Conservation (phyloP, 108 stramenopile species). For the Aurantiochytrium sp. region DNA sequence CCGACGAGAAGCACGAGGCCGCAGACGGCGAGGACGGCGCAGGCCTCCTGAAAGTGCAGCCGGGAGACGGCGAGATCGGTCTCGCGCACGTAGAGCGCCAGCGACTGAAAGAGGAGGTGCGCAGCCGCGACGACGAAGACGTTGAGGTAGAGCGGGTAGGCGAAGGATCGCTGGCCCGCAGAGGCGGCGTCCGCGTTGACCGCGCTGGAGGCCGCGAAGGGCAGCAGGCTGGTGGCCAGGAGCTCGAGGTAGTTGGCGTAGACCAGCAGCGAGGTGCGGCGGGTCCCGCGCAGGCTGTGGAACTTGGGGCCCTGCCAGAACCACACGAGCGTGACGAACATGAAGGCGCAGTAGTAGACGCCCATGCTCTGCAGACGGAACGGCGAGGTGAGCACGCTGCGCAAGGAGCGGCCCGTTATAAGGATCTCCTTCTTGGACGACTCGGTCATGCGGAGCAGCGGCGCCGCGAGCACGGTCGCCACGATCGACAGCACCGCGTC, state of each 20-base stretch:
- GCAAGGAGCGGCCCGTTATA: background rate
- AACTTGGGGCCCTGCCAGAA: conserved; percentile 6
- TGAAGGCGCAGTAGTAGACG: background rate
- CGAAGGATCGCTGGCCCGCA: background rate
- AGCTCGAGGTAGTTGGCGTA: conserved; percentile 31
- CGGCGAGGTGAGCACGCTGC: background rate
- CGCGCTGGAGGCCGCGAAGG: background rate
- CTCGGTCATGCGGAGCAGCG: background rate
- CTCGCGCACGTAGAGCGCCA: background rate
- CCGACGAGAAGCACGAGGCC: background rate
- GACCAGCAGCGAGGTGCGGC: background rate
- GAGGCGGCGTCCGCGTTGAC: background rate
- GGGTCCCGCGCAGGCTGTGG: background rate
- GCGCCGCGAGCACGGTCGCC: background rate
- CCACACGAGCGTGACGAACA: background rate
- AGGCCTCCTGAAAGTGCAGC: background rate
- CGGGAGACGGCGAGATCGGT: background rate
- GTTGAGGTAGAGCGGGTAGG: background rate
- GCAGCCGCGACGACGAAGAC: background rate
- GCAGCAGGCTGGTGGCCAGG: background rate
- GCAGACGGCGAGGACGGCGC: background rate
- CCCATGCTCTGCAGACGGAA: background rate
- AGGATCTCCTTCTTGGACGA: background rate
- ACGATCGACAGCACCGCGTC: background rate
- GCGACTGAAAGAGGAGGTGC: background rate